Base-by-base conservation (phyloP, 2,329 filamentous ascomycete species). In the Penicillium sp. region DNA sequence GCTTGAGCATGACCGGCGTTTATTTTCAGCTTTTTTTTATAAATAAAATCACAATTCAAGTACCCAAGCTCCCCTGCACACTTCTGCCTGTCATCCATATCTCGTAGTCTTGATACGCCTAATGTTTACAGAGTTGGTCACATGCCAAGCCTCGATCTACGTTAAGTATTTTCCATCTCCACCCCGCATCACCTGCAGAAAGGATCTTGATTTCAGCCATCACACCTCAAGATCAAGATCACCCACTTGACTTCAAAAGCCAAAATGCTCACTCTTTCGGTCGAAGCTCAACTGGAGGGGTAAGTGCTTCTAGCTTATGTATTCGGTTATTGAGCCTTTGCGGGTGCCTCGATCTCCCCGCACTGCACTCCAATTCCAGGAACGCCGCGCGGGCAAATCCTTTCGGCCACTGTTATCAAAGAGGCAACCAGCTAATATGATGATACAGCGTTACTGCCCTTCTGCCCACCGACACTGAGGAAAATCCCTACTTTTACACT, bases 401-500 rank as follows among this genome's bases (percentile, higher is more conserved):
- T 45, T 31, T 43, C 22, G 12, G n/a, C 37, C 10, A 17, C 5
- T 8, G 6, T 7, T 26, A 28, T 48, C 12, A 31, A 34, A 44
- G 22, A 43, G 19, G 17, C 21, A 22, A 39, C 9, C 15, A 43
- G 28, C 55, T 58, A 46, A 60, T 45, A 38, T 45, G 4, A 17
- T 37, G 52, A 32, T 37, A 19, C 62, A 97, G 93, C 40, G 89
- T 98, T 53, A 96, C 89, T 53, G 86, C 93, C 63, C 82, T 98
- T 59, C 84, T 84, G 49, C 93, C 93, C 7, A 77, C 83, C 59
- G 93, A 98, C 69, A 88, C 83, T 6, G 75, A 83, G 60, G 87
- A 87, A 17, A 80, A 79, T 52, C 88, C 89, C 4, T 98, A 96
- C 75, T 95, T 85, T 79, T 98, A 95, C 74, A 96, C 88, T 44